Conservation (phyloP, 2,329 filamentous ascomycete genomes). For the Calonectria multiphialidica region DNA sequence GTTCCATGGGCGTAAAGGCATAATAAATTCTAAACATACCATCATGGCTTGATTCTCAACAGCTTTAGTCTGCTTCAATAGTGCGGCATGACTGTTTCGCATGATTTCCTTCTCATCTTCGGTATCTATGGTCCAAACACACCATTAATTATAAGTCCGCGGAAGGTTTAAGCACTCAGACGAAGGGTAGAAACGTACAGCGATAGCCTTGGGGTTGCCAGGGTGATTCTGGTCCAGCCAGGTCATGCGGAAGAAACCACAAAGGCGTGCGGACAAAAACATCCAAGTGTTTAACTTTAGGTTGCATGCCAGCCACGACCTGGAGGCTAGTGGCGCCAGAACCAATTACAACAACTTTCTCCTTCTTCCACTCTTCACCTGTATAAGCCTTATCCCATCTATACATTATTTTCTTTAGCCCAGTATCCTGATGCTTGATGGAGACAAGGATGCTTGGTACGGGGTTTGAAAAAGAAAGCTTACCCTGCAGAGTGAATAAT, state of each 20-base stretch:
- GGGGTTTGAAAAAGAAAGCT: not conserved
- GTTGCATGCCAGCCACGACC: constrained; percentile 14
- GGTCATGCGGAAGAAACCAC: not conserved
- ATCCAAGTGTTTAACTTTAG: constrained; percentile 10
- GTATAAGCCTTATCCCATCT: not conserved
- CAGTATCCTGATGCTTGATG: too few relatives aligned
- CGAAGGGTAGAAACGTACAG: not conserved
- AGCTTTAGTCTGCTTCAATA: not conserved
- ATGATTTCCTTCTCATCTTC: not conserved
- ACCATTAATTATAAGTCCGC: not conserved
- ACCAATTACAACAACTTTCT: constrained; percentile 2
- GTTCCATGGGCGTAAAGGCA: too few relatives aligned
- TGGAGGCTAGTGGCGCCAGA: constrained; percentile 13
- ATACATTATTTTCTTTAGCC: too few relatives aligned
- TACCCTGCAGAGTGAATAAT: constrained; percentile 7
- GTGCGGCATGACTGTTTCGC: not conserved
- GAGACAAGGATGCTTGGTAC: too few relatives aligned
- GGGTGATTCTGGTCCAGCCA: not conserved
- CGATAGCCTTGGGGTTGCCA: not conserved
- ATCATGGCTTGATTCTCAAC: not conserved
- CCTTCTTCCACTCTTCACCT: not conserved
- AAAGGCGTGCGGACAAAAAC: not conserved
- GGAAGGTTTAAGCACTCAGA: not conserved
- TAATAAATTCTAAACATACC: too few relatives aligned
- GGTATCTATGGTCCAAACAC: not conserved